Conservation (phyloP, 1,139 yeast genomes). For the Blastobotrys illinoisensis region DNA sequence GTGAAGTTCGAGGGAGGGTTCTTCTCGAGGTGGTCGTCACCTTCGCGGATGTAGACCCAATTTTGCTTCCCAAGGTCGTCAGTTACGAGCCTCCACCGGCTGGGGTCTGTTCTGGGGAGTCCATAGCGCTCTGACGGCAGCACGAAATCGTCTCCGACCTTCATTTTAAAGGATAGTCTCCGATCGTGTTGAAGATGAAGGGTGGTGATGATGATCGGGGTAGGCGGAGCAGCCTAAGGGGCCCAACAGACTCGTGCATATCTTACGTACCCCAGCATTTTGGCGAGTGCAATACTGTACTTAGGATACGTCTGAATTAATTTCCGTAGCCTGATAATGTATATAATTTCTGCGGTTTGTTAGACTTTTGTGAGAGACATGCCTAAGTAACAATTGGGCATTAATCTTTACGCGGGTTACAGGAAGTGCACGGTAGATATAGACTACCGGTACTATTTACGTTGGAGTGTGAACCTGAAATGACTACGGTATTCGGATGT, state of each 20-base stretch:
- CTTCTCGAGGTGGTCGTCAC: constrained; percentile 15
- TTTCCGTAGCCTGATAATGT: no score
- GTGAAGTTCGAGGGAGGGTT: constrained; percentile 35
- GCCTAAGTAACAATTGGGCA: no score
- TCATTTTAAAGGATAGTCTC: neutral
- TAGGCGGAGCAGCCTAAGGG: neutral
- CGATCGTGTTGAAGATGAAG: neutral
- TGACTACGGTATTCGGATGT: no score
- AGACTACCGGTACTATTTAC: no score
- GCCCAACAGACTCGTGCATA: neutral
- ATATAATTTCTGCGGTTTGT: no score
- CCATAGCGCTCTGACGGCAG: constrained; percentile 39
- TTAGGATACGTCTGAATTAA: no score
- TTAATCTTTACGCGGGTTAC: no score
- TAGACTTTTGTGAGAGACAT: no score
- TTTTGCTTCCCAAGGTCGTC: constrained; percentile 70
- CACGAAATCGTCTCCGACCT: neutral
- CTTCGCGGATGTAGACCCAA: constrained; percentile 64
- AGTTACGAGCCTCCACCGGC: constrained; percentile 69
- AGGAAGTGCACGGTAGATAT: no score
- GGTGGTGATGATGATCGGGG: neutral
- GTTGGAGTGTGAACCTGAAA: no score
- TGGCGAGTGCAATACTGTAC: no score
- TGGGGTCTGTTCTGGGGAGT: constrained; percentile 60
- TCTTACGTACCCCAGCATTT: neutral